Base-by-base conservation (phyloP, 495 filamentous ascomycete species). In the Xylaria palmicola region DNA sequence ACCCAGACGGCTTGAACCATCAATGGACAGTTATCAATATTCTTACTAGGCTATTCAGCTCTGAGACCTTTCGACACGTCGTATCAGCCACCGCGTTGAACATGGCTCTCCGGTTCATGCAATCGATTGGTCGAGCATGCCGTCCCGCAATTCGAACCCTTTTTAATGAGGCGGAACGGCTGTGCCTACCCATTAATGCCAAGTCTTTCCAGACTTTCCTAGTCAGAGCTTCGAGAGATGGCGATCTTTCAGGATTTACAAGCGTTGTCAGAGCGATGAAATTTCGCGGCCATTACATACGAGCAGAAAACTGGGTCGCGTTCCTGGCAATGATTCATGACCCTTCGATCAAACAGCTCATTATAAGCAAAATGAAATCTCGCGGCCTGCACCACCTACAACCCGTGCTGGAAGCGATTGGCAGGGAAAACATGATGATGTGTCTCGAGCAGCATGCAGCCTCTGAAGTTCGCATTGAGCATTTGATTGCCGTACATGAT, bases 291-390 rank as follows among this genome's bases (percentile, higher is more conserved):
- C 56, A 62, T 27, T 47, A 30, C n/a, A 66, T 73, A 0, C 70
- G 74, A 41, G 48, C 66, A 2, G 62, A 65, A 24, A 75, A 74
- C 5, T 81, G 79, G 79, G 52, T 67, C 1, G 62, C 75, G 6
- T 77, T 80, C 57, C 43, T 81, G 19, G 59, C 67, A 24, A 62
- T 80, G 53, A 64, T 80, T 53, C 47, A 77, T 50, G 68, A 68
- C 36, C 75, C 75, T 59, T 63, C 67, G 6, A 64, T 71, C n/a
- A 74, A 68, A 56, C 65, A 68, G 5, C 71, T 72, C 60, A 65
- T 78, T 20, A 39, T 76, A 1, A 63, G 55, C 5, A 65, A 55
- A 39, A 74, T 81, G 70, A 56, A 59, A 41, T 22, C 32, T 20
- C 69, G 72, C 36, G 63, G 67, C 4, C 63, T 75, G 1, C 45